These are phyloP conservation scores for Cucumis hystrix DNA, from an alignment of 306 rosid species.

Conservation along the genomic window DNA sequence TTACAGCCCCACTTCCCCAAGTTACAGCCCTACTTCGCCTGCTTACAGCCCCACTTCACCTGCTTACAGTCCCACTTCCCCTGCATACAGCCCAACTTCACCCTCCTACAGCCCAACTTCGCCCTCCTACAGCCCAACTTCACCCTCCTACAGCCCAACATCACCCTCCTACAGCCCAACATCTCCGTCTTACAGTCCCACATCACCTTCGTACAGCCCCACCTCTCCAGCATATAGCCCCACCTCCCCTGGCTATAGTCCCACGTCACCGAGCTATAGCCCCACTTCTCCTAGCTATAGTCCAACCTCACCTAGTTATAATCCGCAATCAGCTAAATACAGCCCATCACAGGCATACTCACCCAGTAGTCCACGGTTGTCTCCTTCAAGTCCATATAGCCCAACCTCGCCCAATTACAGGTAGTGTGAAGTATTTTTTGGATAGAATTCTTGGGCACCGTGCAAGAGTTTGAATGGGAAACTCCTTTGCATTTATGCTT, in stretches of 20 bases:
- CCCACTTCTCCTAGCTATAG: constrained; percentile 54
- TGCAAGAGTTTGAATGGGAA: neutral
- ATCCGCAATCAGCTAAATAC: constrained; percentile 88
- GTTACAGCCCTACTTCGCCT: constrained; percentile 71
- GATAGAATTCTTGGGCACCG: neutral
- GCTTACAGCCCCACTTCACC: constrained; percentile 80
- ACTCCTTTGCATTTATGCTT: neutral
- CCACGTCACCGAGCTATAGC: constrained; percentile 60
- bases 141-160: constrained; percentile 71
- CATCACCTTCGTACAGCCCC: constrained; percentile 72
- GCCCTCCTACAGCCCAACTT: constrained; percentile 55
- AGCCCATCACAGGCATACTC: constrained; percentile 92
- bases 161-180: constrained; percentile 84
- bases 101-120: constrained; percentile 60
- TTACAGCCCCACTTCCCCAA: constrained; percentile 63
- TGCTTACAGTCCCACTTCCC: constrained; percentile 74
- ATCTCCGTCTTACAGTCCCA: constrained; percentile 69
- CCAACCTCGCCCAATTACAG: constrained; percentile 95
- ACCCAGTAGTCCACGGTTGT: constrained; percentile 88
- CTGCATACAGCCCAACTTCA: constrained; percentile 61
- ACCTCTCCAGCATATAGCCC: constrained; percentile 58
- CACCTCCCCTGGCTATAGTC: constrained; percentile 54
- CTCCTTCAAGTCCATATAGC: constrained; percentile 94
- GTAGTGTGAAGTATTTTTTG: constrained; percentile 20
- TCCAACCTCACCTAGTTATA: constrained; percentile 87